Percentiles rank a stretch among this genome's conserved stretches.
These are phyloP conservation scores for Exsudoporus floridanus DNA, from an alignment of 1,284 basidiomycete species.

Conservation along the genomic window DNA sequence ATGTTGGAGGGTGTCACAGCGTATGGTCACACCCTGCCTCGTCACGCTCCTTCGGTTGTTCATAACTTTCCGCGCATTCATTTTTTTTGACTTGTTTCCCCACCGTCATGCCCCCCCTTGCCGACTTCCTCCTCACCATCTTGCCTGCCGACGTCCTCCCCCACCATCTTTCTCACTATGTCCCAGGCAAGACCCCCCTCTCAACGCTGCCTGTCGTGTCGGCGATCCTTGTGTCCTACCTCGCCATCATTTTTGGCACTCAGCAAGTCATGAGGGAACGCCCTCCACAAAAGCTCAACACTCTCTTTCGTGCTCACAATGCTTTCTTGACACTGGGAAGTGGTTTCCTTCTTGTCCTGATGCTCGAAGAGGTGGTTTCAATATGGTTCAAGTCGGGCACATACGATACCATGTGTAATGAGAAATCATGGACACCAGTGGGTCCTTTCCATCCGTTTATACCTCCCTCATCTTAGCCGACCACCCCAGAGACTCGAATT, in stretches of 20 bases:
- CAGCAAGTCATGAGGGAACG: slow-evolving; percentile 83
- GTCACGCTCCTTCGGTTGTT: slow-evolving; percentile 17
- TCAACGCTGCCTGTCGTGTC: slow-evolving; percentile 78
- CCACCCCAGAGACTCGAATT: slow-evolving; percentile 70
- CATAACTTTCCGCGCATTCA: not conserved
- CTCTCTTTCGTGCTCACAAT: slow-evolving; percentile 93
- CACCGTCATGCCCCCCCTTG: slow-evolving; percentile 63
- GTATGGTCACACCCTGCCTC: slow-evolving; percentile 1
- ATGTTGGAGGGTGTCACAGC: not conserved
- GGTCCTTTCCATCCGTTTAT: slow-evolving; percentile 31
- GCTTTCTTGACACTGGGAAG: slow-evolving; percentile 84
- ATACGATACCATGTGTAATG: slow-evolving; percentile 79
- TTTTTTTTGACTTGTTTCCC: slow-evolving; percentile 20
- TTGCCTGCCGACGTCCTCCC: slow-evolving; percentile 59
- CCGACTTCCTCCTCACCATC: slow-evolving; percentile 63
- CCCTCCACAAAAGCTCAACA: slow-evolving; percentile 75
- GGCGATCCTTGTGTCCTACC: slow-evolving; percentile 74
- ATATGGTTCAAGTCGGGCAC: slow-evolving; percentile 69
- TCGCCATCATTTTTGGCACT: slow-evolving; percentile 86
- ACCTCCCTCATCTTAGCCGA: slow-evolving; percentile 11
- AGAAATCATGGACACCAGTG: slow-evolving; percentile 82
- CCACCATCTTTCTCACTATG: slow-evolving; percentile 63
- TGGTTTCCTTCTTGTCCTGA: slow-evolving; percentile 76
- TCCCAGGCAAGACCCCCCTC: slow-evolving; percentile 73
- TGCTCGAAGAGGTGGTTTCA: slow-evolving; percentile 88